Conservation (phyloP, 2,329 filamentous ascomycete species). For the Tolypocladium tropicale region DNA sequence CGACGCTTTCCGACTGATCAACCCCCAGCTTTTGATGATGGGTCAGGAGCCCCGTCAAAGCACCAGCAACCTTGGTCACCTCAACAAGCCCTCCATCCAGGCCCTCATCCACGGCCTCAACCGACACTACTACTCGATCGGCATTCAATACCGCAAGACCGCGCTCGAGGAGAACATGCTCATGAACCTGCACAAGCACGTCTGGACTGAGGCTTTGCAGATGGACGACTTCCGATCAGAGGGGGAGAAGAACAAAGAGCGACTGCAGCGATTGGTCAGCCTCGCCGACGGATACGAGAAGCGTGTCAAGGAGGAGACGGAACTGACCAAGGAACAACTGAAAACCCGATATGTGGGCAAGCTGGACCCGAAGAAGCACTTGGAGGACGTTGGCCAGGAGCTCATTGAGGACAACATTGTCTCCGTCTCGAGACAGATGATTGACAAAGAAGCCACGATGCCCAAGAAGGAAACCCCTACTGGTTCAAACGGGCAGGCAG, state of each 20-base stretch:
- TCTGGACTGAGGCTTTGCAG: slow-evolving; percentile 94
- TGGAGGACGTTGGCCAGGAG: slow-evolving; percentile 92
- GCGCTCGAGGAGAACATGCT: slow-evolving; percentile 98
- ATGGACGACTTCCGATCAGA: slow-evolving; percentile 94
- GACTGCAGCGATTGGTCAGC: slow-evolving; percentile 76
- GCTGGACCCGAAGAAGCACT: slow-evolving; percentile 97
- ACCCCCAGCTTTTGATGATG: slow-evolving; percentile 94
- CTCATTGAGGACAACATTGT: slow-evolving; percentile 99
- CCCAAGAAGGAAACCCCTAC: slow-evolving; percentile 54
- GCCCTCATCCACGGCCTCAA: slow-evolving; percentile 96
- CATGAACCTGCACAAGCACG: slow-evolving; percentile 99
- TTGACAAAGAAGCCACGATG: slow-evolving; percentile 96
- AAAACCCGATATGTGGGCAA: slow-evolving; percentile 99
- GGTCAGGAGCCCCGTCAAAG: slow-evolving; percentile 96
- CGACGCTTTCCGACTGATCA: slow-evolving; percentile 96
- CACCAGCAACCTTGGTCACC: slow-evolving; percentile 91
- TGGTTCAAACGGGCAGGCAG: slow-evolving; percentile 36
- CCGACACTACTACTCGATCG: slow-evolving; percentile 98
- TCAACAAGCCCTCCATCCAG: slow-evolving; percentile 99
- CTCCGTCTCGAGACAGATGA: slow-evolving; percentile 96
- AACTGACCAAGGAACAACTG: slow-evolving; percentile 91
- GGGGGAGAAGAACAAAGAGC: slow-evolving; percentile 75
- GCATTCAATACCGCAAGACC: slow-evolving; percentile 96
- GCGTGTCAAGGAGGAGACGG: slow-evolving; percentile 96
- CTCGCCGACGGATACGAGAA: slow-evolving; percentile 97